These are phyloP conservation scores for Astrothelium macrocarpum DNA, from an alignment of 495 filamentous ascomycete genomes.

Conservation along the genomic window DNA sequence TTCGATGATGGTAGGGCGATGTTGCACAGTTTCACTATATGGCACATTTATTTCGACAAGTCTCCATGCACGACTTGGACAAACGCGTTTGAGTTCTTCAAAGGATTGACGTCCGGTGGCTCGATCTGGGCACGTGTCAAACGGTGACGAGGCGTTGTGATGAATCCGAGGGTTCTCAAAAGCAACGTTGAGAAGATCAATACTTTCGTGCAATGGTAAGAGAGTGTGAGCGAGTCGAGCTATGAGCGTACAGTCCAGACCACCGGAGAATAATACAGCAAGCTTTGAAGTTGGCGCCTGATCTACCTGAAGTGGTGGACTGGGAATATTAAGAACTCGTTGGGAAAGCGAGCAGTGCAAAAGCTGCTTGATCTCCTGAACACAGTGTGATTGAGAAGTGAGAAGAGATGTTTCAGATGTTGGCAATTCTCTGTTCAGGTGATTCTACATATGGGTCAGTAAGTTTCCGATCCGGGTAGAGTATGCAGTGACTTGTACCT, in stretches of 20 bases:
- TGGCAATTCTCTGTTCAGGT: constrained; percentile 21
- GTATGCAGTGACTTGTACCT: no score
- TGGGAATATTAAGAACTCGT: constrained; percentile 59
- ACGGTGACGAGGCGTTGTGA: constrained; percentile 29
- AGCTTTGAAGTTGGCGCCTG: constrained; percentile 39
- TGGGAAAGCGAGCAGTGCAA: constrained; percentile 55
- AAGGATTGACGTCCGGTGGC: constrained; percentile 71
- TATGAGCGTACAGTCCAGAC: constrained; percentile 83
- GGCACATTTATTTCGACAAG: constrained; percentile 84
- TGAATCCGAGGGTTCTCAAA: constrained; percentile 78
- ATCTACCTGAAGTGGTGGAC: constrained; percentile 26
- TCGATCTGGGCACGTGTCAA: constrained; percentile 81
- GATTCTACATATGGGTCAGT: constrained; percentile 8
- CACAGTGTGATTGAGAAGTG: constrained; percentile 41
- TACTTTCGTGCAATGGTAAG: constrained; percentile 52
- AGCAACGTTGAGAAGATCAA: constrained; percentile 91
- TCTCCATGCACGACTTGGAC: constrained; percentile 64
- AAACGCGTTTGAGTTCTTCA: constrained; percentile 59
- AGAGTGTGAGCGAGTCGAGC: constrained; percentile 76
- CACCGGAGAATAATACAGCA: constrained; percentile 87
- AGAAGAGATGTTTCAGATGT: constrained; percentile 27
- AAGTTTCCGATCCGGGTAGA: no score
- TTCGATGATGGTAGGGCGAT: constrained; percentile 57
- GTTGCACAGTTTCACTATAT: constrained; percentile 60
- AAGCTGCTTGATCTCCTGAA: constrained; percentile 46